Evolutionary conservation across 148 eudicot species (phyloP).

Genomic region (Cornus kousa): DNA sequence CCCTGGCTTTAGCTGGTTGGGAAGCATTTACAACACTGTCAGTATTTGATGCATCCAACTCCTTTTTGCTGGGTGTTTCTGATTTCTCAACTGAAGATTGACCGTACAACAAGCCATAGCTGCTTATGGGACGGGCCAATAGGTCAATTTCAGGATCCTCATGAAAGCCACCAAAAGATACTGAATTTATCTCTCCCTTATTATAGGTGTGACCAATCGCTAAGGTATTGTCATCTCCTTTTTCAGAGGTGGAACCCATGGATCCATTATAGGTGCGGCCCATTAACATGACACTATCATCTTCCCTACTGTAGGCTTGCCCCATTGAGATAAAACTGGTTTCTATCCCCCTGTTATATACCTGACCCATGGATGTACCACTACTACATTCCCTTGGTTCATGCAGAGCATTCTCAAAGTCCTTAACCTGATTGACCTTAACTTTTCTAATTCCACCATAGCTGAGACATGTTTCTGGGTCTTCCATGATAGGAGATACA

Average conservation of each 20-base stretch:
- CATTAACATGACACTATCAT: conserved; percentile 20
- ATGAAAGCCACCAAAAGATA: conserved; percentile 34
- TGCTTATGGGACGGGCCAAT: conserved; percentile 20
- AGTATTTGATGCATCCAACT: conserved; percentile 20
- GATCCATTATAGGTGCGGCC: conserved; percentile 25
- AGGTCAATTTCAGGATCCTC: conserved; percentile 27
- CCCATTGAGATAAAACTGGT: conserved; percentile 25
- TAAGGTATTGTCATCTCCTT: conserved; percentile 13
- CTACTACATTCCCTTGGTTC: conserved; percentile 14
- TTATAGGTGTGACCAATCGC: conserved; percentile 15
- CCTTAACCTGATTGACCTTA: conserved; percentile 38
- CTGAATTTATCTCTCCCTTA: conserved; percentile 18
- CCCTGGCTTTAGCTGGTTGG: conserved; percentile 18
- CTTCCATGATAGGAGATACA: conserved; percentile 33
- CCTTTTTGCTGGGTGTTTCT: conserved; percentile 21
- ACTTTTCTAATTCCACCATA: conserved; percentile 36
- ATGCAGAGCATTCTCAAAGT: conserved; percentile 21
- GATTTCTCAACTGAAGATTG: conserved; percentile 24
- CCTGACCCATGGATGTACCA: conserved; percentile 19
- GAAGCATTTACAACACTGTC: conserved; percentile 10
- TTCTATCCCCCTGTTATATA: conserved; percentile 18
- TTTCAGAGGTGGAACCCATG: conserved; percentile 13
- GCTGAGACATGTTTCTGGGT: conserved; percentile 21
- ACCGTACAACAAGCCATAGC: conserved; percentile 25
- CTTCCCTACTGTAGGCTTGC: conserved; percentile 23